Base-by-base conservation (phyloP, 495 filamentous ascomycete genomes). In the Schizothecium vesticola region DNA sequence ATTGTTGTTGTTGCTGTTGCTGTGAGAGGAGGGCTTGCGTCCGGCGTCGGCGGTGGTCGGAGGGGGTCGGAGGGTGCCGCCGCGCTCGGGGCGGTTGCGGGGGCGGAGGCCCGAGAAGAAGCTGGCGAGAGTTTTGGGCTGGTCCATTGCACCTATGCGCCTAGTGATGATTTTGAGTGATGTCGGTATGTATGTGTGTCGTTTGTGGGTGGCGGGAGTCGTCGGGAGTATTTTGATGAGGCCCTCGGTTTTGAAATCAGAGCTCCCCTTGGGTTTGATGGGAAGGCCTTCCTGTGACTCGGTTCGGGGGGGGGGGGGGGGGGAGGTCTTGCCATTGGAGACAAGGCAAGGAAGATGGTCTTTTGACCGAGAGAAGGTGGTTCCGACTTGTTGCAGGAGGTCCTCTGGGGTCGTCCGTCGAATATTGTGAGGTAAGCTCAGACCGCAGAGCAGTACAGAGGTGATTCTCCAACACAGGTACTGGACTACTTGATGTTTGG, bases 1-100 rank as follows among this genome's bases (percentile, higher is more conserved):
- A 25, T 10, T 33, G 33, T 8, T 55, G 0, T 43, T n/a, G n/a
- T n/a, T 60, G n/a, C 12, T 36, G 31, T 10, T 33, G 33, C 11
- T 55, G 0, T 43, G 13, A 13, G 33, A 5, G 33, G 33, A 43
- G 61, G 21, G 11, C 56, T 57, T 43, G 19, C 33, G 13, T n/a
- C 21, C 13, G 33, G 57, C 28, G 7, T 13, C n/a, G 3, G n/a
- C 12, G 51, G 25, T 43, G 2, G 22, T n/a, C 22, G 29, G 3
- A 3, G 57, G 22, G 19, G 36, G 7, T 21, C 56, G 69, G 56
- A 33, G 75, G 78, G 83, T 83, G 10, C 79, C 72, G 12, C 83
- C 82, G 19, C 74, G 76, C 60, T 85, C 83, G 2, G 79, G 75
- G 1, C 80, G 79, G 24, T 76, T 74, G 67, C 81, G 82, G 1